Percentiles rank a stretch among this genome's conserved stretches.
Evolutionary conservation across 1,139 yeast genomes (phyloP).

Genomic region (Pichia sp.): DNA sequence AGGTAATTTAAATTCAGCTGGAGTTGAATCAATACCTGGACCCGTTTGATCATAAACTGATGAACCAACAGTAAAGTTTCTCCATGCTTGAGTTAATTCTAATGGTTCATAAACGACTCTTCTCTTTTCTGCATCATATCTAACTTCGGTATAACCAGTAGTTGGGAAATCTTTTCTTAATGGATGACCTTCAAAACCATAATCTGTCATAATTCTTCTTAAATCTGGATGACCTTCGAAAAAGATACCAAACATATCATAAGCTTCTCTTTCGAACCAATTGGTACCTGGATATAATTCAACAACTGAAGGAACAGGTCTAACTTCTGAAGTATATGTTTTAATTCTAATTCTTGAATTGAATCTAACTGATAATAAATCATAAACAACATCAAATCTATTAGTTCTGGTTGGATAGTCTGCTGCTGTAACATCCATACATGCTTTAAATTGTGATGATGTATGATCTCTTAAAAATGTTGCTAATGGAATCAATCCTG

Average conservation of each 20-base stretch:
- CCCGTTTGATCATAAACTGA: slow-evolving; percentile 93
- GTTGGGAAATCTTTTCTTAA: slow-evolving; percentile 90
- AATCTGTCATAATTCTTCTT: slow-evolving; percentile 86
- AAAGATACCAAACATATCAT: slow-evolving; percentile 80
- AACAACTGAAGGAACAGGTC: slow-evolving; percentile 74
- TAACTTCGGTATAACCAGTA: slow-evolving; percentile 83
- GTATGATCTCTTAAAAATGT: slow-evolving; percentile 72
- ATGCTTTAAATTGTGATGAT: slow-evolving; percentile 71
- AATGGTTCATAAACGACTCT: slow-evolving; percentile 85
- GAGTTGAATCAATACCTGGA: slow-evolving; percentile 76
- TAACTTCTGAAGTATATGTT: slow-evolving; percentile 79
- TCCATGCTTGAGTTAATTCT: slow-evolving; percentile 86
- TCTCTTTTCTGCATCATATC: slow-evolving; percentile 88
- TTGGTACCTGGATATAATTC: slow-evolving; percentile 73
- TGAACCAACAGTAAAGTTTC: slow-evolving; percentile 83
- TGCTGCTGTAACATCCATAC: slow-evolving; percentile 79
- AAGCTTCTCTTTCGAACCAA: slow-evolving; percentile 89
- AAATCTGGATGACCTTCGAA: slow-evolving; percentile 87
- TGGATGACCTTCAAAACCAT: slow-evolving; percentile 91
- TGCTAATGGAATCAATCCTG: slow-evolving; percentile 65
- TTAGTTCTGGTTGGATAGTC: slow-evolving; percentile 81
- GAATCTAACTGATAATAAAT: slow-evolving; percentile 72
- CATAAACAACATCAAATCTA: slow-evolving; percentile 84
- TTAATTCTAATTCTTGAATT: slow-evolving; percentile 85
- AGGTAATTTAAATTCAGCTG: slow-evolving; percentile 76